These are phyloP conservation scores for Eutrema salsugineum DNA, from an alignment of 441 rosid species.

Conservation along the genomic window DNA sequence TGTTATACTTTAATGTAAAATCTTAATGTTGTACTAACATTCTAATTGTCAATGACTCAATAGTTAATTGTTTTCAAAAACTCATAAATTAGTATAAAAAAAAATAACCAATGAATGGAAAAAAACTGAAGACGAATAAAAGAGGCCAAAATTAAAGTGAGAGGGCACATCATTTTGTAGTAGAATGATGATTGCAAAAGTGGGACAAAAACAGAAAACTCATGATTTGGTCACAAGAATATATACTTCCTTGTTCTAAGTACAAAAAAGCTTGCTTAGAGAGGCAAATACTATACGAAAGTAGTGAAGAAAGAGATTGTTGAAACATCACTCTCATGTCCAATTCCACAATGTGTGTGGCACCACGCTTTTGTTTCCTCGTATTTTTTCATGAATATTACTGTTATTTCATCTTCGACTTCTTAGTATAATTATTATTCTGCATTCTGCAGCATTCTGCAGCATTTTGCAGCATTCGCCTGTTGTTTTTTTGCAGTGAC, in stretches of 20 bases:
- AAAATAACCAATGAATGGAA: not conserved
- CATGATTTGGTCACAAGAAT: constrained; percentile 32
- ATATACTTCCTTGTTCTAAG: constrained; percentile 25
- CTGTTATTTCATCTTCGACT: not conserved
- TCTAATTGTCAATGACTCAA: not conserved
- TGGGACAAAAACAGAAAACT: constrained; percentile 27
- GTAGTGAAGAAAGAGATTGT: constrained; percentile 12
- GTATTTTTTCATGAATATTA: not conserved
- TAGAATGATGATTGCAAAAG: constrained; percentile 30
- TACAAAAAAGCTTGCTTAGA: constrained; percentile 6
- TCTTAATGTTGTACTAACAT: not conserved
- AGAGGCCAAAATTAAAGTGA: constrained; percentile 16
- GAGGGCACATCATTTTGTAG: constrained; percentile 30
- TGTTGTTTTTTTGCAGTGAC: not conserved
- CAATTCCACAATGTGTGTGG: not conserved
- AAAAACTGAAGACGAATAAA: constrained; percentile 9
- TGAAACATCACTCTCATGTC: constrained; percentile 25
- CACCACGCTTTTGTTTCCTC: constrained; percentile 20
- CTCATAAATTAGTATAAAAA: not conserved
- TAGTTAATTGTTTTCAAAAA: not conserved
- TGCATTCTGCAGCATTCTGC: no score
- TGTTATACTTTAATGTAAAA: not conserved
- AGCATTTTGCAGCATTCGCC: not conserved
- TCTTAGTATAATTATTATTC: not conserved
- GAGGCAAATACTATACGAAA: constrained; percentile 12